Evolutionary conservation across 2,329 filamentous ascomycete genomes (phyloP).

Genomic region (Aspergillus hortae): DNA sequence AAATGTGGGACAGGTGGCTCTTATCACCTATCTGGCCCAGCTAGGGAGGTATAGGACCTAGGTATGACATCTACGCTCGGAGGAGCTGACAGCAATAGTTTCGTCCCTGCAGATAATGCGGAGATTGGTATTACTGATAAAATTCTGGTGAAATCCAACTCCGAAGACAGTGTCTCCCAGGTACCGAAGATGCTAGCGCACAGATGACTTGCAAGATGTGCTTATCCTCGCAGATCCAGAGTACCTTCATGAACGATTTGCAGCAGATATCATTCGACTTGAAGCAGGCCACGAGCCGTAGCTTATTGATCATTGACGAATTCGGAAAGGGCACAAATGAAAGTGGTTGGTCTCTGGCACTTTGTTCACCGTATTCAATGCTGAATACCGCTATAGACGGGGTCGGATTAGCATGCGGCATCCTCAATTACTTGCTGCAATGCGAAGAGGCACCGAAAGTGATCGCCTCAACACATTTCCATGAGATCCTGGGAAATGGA

Average conservation of each 20-base stretch:
- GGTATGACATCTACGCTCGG: neutral
- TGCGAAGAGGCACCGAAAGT: constrained; percentile 55
- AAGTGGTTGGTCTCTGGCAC: constrained; percentile 35
- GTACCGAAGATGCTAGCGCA: constrained; percentile 20
- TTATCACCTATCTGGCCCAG: constrained; percentile 90
- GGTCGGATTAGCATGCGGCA: constrained; percentile 60
- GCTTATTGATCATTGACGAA: constrained; percentile 86
- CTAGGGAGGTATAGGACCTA: constrained; percentile 56
- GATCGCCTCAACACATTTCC: constrained; percentile 61
- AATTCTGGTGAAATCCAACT: constrained; percentile 81
- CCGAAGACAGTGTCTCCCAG: constrained; percentile 64
- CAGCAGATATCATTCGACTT: constrained; percentile 79
- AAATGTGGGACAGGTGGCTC: constrained; percentile 54
- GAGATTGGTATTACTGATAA: constrained; percentile 85
- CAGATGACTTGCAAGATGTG: neutral
- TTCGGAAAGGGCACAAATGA: constrained; percentile 72
- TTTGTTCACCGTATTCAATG: neutral
- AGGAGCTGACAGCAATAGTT: constrained; percentile 51
- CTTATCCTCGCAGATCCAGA: constrained; percentile 47
- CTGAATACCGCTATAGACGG: constrained; percentile 47
- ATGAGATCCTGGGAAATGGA: constrained; percentile 53
- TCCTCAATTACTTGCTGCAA: constrained; percentile 55
- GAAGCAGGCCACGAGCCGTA: constrained; percentile 69
- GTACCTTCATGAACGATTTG: constrained; percentile 75
- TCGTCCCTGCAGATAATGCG: constrained; percentile 75